Evolutionary conservation across 2,329 filamentous ascomycete species (phyloP), one percentile per base, ranked within the genome.

Genomic region (Trichothecium sympodiale): DNA sequence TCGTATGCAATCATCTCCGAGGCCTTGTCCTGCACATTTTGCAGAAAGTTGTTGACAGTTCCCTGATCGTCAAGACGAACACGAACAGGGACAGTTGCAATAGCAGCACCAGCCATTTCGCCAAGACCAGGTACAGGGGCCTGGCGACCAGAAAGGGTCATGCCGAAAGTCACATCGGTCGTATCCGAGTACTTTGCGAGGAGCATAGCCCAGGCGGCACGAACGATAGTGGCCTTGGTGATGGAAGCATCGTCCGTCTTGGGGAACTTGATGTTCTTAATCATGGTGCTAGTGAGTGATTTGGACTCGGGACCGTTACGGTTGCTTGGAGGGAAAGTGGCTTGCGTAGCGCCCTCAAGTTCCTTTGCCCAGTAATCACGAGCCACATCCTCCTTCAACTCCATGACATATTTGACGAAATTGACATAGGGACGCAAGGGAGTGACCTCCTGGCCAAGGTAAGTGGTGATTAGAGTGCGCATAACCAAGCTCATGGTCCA

Each of bases 401-500:
- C 17, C 23, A 12, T 18, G 16, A 31, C 10, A 17, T 36, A 36
- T 16, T 36, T 29, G 28, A 36, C 29, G 17, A 36, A 36, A 15
- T 20, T 15, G 28, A 27, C 14, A 16, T 36, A 36, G 10, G 34
- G 27, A 25, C 29, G 13, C n/a, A 36, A 17, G 16, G 15, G 12
- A 29, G 29, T 10, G 20, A 25, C 20, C 6, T 6, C 6, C 20
- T 25, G 20, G 20, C 20, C 20, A 10, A 25, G 20, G 20, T 25
- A 25, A 10, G 20, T 25, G 20, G 20, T 10, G 31, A 18, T 18
- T 14, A 23, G 16, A 17, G 68, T 60, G 12, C 83, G 46, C 0
- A 93, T 56, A 18, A 89, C 34, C 0, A 45, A 62, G 34, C 94
- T 82, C 50, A 87, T 70, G 0, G 85, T 88, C 88, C 88, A 95